Conservation (phyloP, 805 yeast genomes). For the Lipomyces starkeyi region DNA sequence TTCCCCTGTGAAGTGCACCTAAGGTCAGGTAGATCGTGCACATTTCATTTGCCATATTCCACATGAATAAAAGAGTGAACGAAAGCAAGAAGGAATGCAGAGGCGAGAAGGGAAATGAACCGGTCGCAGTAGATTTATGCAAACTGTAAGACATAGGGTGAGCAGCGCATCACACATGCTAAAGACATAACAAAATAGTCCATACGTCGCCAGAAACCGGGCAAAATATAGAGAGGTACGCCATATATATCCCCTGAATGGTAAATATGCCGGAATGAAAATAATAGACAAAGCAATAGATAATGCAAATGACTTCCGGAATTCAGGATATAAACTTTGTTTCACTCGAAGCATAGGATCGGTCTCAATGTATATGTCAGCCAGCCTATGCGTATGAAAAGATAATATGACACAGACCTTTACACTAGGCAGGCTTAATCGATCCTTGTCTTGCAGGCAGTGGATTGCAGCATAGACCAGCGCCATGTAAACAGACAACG, state of each 20-base stretch:
- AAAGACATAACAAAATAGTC: not conserved
- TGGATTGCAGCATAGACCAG: constrained; percentile 26
- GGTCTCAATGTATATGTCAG: constrained; percentile 13
- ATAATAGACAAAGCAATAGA: constrained; percentile 3
- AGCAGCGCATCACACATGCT: not conserved
- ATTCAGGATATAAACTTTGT: not conserved
- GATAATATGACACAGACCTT: constrained; percentile 14
- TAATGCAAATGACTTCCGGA: not conserved
- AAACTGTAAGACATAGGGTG: constrained; percentile 23
- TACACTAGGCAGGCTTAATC: constrained; percentile 19
- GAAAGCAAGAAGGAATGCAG: constrained; percentile 33
- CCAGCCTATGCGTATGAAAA: not conserved
- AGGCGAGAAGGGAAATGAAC: constrained; percentile 31
- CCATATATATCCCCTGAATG: constrained; percentile 33
- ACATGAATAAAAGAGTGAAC: constrained; percentile 26
- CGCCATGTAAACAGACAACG: constrained; percentile 24
- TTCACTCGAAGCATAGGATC: constrained; percentile 30
- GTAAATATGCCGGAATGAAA: constrained; percentile 26
- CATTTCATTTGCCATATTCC: constrained; percentile 40
- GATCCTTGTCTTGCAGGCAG: constrained; percentile 29
- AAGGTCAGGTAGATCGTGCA: constrained; percentile 46
- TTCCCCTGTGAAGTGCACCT: constrained; percentile 47
- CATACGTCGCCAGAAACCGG: constrained; percentile 16
- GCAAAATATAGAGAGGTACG: constrained; percentile 15
- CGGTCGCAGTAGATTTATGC: constrained; percentile 30